Percentiles rank a stretch among this genome's conserved stretches.
Conservation (phyloP, 768 basidiomycete genomes). For the Leccinum sublutescens region DNA sequence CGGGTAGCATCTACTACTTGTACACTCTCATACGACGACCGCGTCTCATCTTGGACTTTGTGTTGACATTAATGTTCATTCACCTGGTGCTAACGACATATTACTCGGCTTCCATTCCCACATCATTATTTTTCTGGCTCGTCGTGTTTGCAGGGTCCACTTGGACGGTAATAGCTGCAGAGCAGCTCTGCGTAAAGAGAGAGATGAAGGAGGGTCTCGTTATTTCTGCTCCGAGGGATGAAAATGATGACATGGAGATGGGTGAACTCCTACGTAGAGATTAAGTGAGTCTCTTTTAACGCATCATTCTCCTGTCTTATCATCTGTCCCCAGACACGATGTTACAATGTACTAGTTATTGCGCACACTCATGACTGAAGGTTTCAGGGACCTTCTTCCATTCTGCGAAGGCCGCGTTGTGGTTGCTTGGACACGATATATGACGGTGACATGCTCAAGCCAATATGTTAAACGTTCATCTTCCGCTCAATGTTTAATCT, state of each 20-base stretch:
- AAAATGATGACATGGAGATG: slow-evolving; percentile 56
- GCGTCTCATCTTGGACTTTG: slow-evolving; percentile 92
- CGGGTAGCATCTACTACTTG: slow-evolving; percentile 65
- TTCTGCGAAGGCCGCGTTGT: slow-evolving; percentile 1
- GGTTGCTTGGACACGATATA: slow-evolving; percentile 5
- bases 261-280: slow-evolving; percentile 50
- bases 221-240: slow-evolving; percentile 44
- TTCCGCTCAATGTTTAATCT: slow-evolving; percentile 15
- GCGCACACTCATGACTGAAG: slow-evolving; percentile 13
- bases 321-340: slow-evolving; percentile 10
- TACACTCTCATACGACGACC: slow-evolving; percentile 88
- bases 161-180: slow-evolving; percentile 77
- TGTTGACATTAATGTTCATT: slow-evolving; percentile 85
- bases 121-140: slow-evolving; percentile 91
- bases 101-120: slow-evolving; percentile 63
- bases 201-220: slow-evolving; percentile 86
- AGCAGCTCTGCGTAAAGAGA: slow-evolving; percentile 87
- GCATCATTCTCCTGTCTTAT: slow-evolving; percentile 2
- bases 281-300: slow-evolving; percentile 45
- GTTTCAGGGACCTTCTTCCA: slow-evolving; percentile 15
- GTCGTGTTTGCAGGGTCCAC: slow-evolving; percentile 69
- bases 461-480: background rate
- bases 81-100: slow-evolving; percentile 95
- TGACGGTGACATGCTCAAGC: slow-evolving; percentile 1
- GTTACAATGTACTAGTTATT: slow-evolving; percentile 24